Evolutionary conservation across 352 stramenopile genomes (phyloP).

Genomic region (Phytophthora fragariaefolia): DNA sequence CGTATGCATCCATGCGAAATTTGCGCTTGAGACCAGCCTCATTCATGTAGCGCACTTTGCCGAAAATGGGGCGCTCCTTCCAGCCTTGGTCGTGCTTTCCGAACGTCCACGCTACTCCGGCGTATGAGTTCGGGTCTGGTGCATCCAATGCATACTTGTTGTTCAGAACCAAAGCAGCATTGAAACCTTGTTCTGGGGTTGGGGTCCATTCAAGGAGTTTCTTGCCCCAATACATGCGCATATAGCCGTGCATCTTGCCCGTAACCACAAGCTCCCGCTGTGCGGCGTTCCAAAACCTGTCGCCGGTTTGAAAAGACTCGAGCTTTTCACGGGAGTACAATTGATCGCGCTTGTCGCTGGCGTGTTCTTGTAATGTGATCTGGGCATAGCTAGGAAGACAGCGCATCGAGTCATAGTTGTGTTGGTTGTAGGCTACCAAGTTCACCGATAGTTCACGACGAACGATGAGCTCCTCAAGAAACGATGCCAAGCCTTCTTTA

Average conservation of each 20-base stretch:
- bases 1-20: slow-evolving; percentile 94
- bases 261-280: slow-evolving; percentile 95
- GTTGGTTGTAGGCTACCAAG: slow-evolving; percentile 95
- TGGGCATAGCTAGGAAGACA: slow-evolving; percentile 92
- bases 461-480: slow-evolving; percentile 98
- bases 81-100: slow-evolving; percentile 98
- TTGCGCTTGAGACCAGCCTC: slow-evolving; percentile 98
- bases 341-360: slow-evolving; percentile 82
- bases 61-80: slow-evolving; percentile 97
- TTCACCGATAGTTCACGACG: slow-evolving; percentile 97
- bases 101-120: slow-evolving; percentile 84
- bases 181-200: slow-evolving; percentile 90
- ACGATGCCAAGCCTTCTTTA: slow-evolving; percentile 88
- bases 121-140: slow-evolving; percentile 95
- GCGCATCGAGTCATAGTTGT: slow-evolving; percentile 96
- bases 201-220: slow-evolving; percentile 99
- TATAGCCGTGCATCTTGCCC: slow-evolving; percentile 93
- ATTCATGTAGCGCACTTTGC: slow-evolving; percentile 99
- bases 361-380: slow-evolving; percentile 93
- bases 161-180: slow-evolving; percentile 96
- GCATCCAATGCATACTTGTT: slow-evolving; percentile 99
- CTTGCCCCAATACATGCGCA: slow-evolving; percentile 99
- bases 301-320: slow-evolving; percentile 92
- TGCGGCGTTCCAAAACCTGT: slow-evolving; percentile 99
- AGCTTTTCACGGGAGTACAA: slow-evolving; percentile 94